Conservation (phyloP, 345 rosid species). For the Citrus trifoliata region DNA sequence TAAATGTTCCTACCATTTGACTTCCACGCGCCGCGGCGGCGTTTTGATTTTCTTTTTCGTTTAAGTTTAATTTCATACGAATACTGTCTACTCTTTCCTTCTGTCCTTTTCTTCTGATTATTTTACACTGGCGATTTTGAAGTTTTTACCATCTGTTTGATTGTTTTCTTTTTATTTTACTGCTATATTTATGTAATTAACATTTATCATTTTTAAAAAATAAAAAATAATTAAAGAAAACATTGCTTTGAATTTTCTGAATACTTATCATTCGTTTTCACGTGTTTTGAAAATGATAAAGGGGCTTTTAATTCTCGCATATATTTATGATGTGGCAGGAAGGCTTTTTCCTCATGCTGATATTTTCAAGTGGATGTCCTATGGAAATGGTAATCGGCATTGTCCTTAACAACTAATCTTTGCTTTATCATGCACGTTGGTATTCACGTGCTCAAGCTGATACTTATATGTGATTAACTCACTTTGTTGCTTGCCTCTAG, state of each 20-base stretch:
- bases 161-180: background rate
- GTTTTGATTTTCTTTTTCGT: background rate
- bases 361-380: conserved; percentile 81
- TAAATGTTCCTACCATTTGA: conserved; percentile 14
- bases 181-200: background rate
- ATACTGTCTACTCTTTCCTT: background rate
- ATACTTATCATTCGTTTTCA: background rate
- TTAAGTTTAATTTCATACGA: background rate
- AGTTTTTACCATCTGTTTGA: no score
- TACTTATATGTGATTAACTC: background rate
- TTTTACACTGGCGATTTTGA: background rate
- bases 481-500: conserved; percentile 33
- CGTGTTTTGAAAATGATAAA: background rate
- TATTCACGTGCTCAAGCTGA: background rate
- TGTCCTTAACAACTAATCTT: background rate
- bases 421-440: background rate
- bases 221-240: no score
- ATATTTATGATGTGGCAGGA: conserved; percentile 44
- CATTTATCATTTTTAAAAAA: no score
- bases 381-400: conserved; percentile 70
- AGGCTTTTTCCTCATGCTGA: conserved; percentile 78
- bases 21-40: background rate
- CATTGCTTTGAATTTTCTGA: background rate
- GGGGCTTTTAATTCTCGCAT: background rate
- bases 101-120: background rate